Evolutionary conservation across 2,329 filamentous ascomycete genomes (phyloP).

Genomic region (Cordyceps javanica): DNA sequence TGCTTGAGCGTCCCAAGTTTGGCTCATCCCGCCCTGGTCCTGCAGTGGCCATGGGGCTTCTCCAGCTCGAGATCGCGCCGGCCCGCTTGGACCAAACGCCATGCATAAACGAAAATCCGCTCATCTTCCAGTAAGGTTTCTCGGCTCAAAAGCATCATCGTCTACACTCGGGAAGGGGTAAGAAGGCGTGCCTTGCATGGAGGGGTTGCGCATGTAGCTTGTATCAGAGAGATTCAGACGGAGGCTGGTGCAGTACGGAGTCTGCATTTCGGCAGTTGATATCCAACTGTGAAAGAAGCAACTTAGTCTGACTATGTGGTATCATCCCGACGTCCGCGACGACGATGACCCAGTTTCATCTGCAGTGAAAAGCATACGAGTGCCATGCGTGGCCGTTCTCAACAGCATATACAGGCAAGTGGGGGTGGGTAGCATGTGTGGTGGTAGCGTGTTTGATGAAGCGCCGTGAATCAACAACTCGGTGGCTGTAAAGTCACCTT

Average conservation of each 20-base stretch:
- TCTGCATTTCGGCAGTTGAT: not conserved
- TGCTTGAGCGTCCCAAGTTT: not conserved
- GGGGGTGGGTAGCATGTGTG: too few species aligned
- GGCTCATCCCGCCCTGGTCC: not conserved
- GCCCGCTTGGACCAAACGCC: conserved; percentile 4
- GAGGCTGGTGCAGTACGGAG: not conserved
- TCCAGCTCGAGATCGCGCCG: conserved; percentile 8
- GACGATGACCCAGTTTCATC: not conserved
- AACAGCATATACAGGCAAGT: not conserved
- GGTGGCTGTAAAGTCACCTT: not conserved
- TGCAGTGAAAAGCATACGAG: not conserved
- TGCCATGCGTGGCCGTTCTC: not conserved
- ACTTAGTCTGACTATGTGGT: not conserved
- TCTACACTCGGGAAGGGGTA: not conserved
- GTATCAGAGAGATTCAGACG: not conserved
- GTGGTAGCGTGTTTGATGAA: conserved; percentile 7
- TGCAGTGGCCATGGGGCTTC: not conserved
- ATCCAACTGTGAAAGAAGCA: not conserved
- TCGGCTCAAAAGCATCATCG: not conserved
- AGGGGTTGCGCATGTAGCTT: not conserved
- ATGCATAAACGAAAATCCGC: conserved; percentile 3
- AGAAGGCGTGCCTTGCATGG: not conserved
- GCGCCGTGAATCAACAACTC: not conserved
- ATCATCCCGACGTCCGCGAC: not conserved
- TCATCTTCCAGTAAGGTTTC: not conserved